Evolutionary conservation across 768 basidiomycete genomes (phyloP).

Genomic region (Termitomyces sp.): DNA sequence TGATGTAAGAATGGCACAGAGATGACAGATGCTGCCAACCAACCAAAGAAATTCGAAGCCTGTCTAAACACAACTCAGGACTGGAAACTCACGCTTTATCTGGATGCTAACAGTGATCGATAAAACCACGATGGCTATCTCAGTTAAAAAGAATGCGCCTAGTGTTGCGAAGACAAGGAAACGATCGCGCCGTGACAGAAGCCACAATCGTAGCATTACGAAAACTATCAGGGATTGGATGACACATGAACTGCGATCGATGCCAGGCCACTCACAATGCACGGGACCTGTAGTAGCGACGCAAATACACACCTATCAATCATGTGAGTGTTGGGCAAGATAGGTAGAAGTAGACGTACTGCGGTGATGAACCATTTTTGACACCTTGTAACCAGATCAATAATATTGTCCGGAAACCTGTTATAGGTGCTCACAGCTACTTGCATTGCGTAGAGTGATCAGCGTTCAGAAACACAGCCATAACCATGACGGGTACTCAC

Average conservation of each 20-base stretch:
- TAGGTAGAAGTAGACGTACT: neutral
- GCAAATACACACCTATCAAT: constrained; percentile 27
- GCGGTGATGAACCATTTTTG: constrained; percentile 13
- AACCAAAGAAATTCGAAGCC: neutral
- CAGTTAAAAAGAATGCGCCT: constrained; percentile 25
- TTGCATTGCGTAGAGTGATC: neutral
- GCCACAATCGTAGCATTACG: constrained; percentile 36
- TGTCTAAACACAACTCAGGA: neutral
- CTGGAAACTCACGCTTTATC: constrained; percentile 22
- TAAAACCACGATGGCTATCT: constrained; percentile 19
- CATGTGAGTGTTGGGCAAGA: neutral
- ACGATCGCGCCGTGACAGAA: constrained; percentile 26
- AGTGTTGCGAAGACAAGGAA: constrained; percentile 27
- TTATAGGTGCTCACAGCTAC: constrained; percentile 11
- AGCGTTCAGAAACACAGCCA: neutral
- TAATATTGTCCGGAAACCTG: neutral
- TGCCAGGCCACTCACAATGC: constrained; percentile 24
- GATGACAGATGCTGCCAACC: neutral
- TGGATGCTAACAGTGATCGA: constrained; percentile 21
- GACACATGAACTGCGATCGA: neutral
- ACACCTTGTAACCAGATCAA: constrained; percentile 6
- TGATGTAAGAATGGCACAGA: neutral
- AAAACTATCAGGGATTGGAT: constrained; percentile 20
- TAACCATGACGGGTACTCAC: neutral
- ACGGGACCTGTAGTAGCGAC: constrained; percentile 30